Evolutionary conservation across 139 green algal species (phyloP).

Genomic region (Zygnema circumcarinatum): DNA sequence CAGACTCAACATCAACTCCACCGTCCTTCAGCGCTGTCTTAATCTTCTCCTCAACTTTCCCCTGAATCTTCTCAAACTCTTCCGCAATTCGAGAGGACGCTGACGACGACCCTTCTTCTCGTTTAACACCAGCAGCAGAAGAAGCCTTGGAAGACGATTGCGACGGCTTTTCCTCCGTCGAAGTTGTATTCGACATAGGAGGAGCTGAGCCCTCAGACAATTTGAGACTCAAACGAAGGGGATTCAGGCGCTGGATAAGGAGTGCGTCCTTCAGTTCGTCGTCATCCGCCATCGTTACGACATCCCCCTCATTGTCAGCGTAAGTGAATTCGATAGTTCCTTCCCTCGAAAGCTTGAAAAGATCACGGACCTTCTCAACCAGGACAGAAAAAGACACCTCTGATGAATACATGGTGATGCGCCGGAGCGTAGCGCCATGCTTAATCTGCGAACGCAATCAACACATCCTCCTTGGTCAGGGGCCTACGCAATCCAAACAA

Average conservation of each 20-base stretch:
- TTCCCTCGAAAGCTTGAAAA: conserved; percentile 41
- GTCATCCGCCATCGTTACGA: conserved; percentile 42
- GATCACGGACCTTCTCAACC: conserved; percentile 27
- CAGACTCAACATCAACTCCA: conserved; percentile 7
- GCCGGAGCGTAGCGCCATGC: background rate
- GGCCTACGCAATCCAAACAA: background rate
- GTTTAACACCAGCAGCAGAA: background rate
- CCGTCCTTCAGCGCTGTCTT: background rate
- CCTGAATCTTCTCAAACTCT: background rate
- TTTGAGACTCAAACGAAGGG: conserved; percentile 37
- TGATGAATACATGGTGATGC: background rate
- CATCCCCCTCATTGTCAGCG: conserved; percentile 37
- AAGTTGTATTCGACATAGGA: conserved; percentile 13
- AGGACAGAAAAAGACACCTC: conserved; percentile 16
- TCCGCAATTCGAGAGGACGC: background rate
- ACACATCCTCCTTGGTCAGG: background rate
- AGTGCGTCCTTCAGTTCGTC: conserved; percentile 51
- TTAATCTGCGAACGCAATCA: conserved; percentile 10
- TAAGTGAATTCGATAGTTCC: conserved; percentile 31
- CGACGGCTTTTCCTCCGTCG: background rate
- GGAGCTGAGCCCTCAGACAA: background rate
- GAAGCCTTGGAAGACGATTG: background rate
- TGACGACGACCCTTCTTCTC: background rate
- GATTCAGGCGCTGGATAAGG: conserved; percentile 44
- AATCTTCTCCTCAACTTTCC: conserved; percentile 10